A percentile compares a stretch with the other conserved stretches of the same genome.
Evolutionary conservation across 2,329 filamentous ascomycete genomes (phyloP).

Genomic region (Dactylonectria macrodidyma): DNA sequence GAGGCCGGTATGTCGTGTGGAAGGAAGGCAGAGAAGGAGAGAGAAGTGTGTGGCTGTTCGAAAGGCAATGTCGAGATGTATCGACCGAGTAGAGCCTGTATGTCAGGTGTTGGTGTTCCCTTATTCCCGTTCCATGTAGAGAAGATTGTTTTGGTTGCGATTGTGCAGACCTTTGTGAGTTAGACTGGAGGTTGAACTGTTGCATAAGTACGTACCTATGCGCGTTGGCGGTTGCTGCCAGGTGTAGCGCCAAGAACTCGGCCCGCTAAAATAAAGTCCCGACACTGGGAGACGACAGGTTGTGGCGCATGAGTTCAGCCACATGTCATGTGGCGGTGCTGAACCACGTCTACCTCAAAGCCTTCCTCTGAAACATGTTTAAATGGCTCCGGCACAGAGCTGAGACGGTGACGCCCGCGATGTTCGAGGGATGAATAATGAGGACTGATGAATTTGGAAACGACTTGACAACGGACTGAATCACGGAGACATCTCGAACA

Average conservation of each 20-base stretch:
- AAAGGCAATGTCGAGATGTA: background rate
- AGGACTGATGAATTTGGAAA: slow-evolving; percentile 10
- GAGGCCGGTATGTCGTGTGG: background rate
- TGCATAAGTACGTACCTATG: slow-evolving; percentile 35
- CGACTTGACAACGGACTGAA: slow-evolving; percentile 20
- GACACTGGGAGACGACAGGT: background rate
- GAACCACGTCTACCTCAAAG: background rate
- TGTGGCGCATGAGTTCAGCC: slow-evolving; percentile 11
- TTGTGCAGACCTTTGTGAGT: slow-evolving; percentile 38
- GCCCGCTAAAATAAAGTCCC: slow-evolving; percentile 34
- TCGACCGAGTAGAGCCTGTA: slow-evolving; percentile 9
- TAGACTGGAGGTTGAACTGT: slow-evolving; percentile 36
- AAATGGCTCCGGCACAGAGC: background rate
- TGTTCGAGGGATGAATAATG: slow-evolving; percentile 17
- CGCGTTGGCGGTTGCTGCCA: background rate
- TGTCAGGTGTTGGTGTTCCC: background rate
- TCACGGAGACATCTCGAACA: slow-evolving; percentile 26
- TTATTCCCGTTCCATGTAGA: background rate
- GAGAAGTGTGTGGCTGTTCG: background rate
- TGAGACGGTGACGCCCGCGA: slow-evolving; percentile 12
- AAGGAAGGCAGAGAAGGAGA: background rate
- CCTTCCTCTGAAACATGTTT: background rate
- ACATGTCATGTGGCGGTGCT: background rate
- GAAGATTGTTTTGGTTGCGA: slow-evolving; percentile 34
- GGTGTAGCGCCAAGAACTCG: slow-evolving; percentile 5